Base-by-base conservation (phyloP, 192 early-diverging fungal genomes). In the Kickxella alabastrina region DNA sequence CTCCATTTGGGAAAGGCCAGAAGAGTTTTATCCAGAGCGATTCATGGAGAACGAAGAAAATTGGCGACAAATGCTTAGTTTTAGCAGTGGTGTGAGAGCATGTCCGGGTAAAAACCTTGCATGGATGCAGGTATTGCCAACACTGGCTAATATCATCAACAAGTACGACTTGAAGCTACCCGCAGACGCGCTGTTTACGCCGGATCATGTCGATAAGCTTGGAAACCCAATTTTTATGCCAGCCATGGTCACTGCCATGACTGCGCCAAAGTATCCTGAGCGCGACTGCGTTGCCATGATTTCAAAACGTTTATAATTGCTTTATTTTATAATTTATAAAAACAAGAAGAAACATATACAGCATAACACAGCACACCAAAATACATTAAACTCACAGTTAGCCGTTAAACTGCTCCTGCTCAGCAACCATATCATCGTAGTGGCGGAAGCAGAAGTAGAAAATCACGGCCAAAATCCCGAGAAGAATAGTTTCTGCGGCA, bases 401-500 rank as follows among this genome's bases (percentile, higher is more conserved):
- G 24, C 37, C 44, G 6, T 45, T 19, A 40, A 43, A 60, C 35
- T 52, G 54, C 14, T 57, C 56, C 56, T 58, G 47, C 31, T 64
- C 47, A 27, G 53, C 62, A 18, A 51, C 36, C 25, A 56, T 43
- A 12, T 51, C 39, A 26, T 82, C 78, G 32, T 78, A 62, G 52
- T 80, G 67, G 51, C 59, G 65, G 52, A 80, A 80, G 40, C 50
- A 62, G 34, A 72, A 54, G 44, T 59, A 79, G 44, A 82, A 76
- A 41, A 80, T 44, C 31, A 64, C 23, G 19, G 73, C 35, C 50
- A 57, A n/a, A 40, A 54, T 59, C 6, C 57, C 58, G 10, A 57
- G 26, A 15, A 74, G 19, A 13, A 24, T 28, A 21, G 80, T 59
- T 52, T 84, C 61, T 42, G 67, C 68, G 23, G 73, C 60, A 61